phyloP scores from a whole-genome alignment of 106 monocot genomes.

The Acorus calamus region DNA sequence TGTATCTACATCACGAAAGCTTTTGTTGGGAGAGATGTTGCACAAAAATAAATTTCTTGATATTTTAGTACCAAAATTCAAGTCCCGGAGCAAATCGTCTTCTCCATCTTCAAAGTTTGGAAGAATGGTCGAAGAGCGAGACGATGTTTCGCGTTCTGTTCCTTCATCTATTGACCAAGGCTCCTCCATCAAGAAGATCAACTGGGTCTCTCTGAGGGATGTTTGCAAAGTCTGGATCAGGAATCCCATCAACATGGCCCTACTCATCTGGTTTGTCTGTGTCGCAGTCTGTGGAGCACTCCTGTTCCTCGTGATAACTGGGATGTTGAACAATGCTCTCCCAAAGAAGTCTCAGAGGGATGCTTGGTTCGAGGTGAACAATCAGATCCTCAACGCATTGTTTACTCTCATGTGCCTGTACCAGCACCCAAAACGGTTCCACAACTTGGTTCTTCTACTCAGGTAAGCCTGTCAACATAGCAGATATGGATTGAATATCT shows the following conservation, averaged over 20 bases:
- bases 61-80: constrained; percentile 23
- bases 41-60: constrained; percentile 12
- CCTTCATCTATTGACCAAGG: constrained; percentile 1
- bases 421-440: constrained; percentile 55
- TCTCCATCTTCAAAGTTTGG: constrained; percentile 60
- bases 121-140: constrained; percentile 46
- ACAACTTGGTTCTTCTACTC: constrained; percentile 55
- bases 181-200: constrained; percentile 28
- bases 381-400: constrained; percentile 75
- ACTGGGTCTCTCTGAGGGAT: constrained; percentile 38
- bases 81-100: constrained; percentile 2
- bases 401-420: constrained; percentile 91
- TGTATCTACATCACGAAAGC: constrained; percentile 23
- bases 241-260: constrained; percentile 78
- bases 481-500: too few species aligned
- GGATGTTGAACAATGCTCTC: constrained; percentile 44
- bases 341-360: constrained; percentile 61
- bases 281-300: constrained; percentile 71
- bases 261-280: constrained; percentile 64
- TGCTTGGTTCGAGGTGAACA: constrained; percentile 84
- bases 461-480: too few species aligned
- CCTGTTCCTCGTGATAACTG: constrained; percentile 72
- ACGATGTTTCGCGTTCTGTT: constrained; percentile 50
- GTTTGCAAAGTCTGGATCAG: constrained; percentile 61
- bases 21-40: constrained; percentile 22